Evolutionary conservation across 2,329 filamentous ascomycete genomes (phyloP), one percentile per base, ranked within the genome.

Genomic region (Chaetomium sp.): DNA sequence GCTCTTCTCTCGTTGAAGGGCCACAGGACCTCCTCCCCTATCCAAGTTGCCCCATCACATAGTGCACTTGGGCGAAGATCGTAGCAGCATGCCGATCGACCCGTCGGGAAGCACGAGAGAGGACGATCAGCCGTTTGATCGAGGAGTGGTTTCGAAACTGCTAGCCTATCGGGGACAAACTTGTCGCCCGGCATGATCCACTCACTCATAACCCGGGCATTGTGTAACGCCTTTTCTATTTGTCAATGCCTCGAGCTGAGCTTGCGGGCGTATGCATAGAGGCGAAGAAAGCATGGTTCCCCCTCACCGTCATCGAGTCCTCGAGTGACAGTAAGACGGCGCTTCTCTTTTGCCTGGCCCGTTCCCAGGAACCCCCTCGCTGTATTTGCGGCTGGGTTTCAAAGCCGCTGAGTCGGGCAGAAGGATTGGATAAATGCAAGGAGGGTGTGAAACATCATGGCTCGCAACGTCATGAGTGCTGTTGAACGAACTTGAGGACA

Each of bases 191-290:
- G 57, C 57, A 42, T 31, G 38, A 10, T 19, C 21, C 54, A 33
- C 54, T 38, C 13, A 33, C 31, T 25, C 29, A 53, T 25, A 55
- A 29, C 29, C 51, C 25, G 50, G 50, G 5, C 25, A 19, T 16
- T 53, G 27, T 27, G 50, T 16, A 53, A 29, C 6, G 27, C 29
- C 38, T 27, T 50, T 49, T 35, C 42, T 50, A 59, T 50, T 59
- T 50, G 57, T 59, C 57, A 59, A 59, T 50, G 57, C 53, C 27
- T 53, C 25, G 23, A 53, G 50, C 50, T 53, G 50, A 57, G 35
- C 25, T 16, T 23, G 60, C 53, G 23, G 23, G 47, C 47, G 47
- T 51, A 29, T 53, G 50, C 50, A 29, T 13, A 13, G 13, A 27
- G 25, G 31, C 21, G n/a, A 54, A 35, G 33, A 33, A 21, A 33